Evolutionary conservation across 352 stramenopile genomes (phyloP).

Genomic region (Sclerospora graminicola): DNA sequence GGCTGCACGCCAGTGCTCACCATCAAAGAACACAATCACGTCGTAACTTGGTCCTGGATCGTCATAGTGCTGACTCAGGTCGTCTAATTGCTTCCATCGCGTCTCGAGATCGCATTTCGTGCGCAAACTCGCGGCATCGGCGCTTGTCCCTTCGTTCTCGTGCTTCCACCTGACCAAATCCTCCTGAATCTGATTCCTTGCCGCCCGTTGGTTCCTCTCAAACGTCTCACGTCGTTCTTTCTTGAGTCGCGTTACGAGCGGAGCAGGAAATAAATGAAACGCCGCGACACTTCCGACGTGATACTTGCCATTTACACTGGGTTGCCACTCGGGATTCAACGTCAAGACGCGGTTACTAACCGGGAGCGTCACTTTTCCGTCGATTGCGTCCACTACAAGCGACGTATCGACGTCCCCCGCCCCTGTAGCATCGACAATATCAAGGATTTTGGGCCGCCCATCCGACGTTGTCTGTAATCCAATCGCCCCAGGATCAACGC

Average conservation of each 20-base stretch:
- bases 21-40: conserved; percentile 86
- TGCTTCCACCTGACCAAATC: conserved; percentile 46
- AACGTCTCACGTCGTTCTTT: conserved; percentile 80
- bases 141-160: conserved; percentile 60
- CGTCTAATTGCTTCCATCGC: conserved; percentile 56
- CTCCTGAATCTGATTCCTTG: conserved; percentile 54
- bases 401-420: conserved; percentile 90
- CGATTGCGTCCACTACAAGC: conserved; percentile 33
- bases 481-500: conserved; percentile 87
- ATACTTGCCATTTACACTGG: conserved; percentile 51
- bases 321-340: conserved; percentile 64
- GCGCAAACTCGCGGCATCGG: conserved; percentile 30
- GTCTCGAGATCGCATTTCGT: conserved; percentile 80
- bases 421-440: conserved; percentile 93
- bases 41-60: conserved; percentile 92
- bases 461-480: conserved; percentile 81
- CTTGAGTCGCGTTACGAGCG: conserved; percentile 62
- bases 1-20: conserved; percentile 61
- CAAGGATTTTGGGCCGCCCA: conserved; percentile 88
- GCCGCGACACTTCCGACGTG: conserved; percentile 76
- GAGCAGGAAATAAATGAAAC: conserved; percentile 85
- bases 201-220: conserved; percentile 49
- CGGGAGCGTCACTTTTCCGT: conserved; percentile 35
- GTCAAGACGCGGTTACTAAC: conserved; percentile 44
- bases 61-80: conserved; percentile 64